phyloP scores from a whole-genome alignment of 306 rosid species.

The Lagenaria siceraria region DNA sequence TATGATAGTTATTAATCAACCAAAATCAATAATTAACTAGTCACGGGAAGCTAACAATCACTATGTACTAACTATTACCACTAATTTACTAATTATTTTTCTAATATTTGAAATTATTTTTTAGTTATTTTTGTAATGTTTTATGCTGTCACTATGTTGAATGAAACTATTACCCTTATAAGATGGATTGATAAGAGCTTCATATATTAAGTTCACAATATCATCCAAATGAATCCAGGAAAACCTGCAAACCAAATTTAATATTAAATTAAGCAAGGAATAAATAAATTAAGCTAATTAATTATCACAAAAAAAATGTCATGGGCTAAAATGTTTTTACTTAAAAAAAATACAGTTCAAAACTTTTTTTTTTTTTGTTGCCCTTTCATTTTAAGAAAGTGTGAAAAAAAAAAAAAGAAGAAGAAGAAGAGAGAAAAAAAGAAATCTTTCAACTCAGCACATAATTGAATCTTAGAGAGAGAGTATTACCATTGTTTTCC shows the following conservation, averaged over 20 bases:
- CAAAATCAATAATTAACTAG: not conserved
- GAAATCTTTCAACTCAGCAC: too few species aligned
- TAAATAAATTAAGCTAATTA: not conserved
- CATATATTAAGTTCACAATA: conserved; percentile 76
- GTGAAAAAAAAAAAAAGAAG: too few species aligned
- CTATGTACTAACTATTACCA: too few species aligned
- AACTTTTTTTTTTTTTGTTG: too few species aligned
- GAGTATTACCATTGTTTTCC: conserved; percentile 85
- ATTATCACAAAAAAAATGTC: too few species aligned
- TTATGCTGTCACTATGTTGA: not conserved
- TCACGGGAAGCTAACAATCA: too few species aligned
- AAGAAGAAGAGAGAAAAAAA: too few species aligned
- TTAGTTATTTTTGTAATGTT: not conserved
- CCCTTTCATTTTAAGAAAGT: too few species aligned
- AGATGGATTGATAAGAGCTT: conserved; percentile 78
- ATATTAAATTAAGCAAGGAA: not conserved
- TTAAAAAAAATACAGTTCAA: too few species aligned
- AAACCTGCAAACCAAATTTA: conserved; percentile 38
- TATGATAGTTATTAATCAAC: not conserved
- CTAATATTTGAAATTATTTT: not conserved
- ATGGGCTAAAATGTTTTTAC: too few species aligned
- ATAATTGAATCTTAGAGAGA: not conserved
- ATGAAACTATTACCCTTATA: conserved; percentile 59
- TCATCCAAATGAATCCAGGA: conserved; percentile 99
- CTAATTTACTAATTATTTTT: not conserved